These are phyloP conservation scores for Eragrostis tef DNA, from an alignment of 202 grass and related monocot genomes.

Conservation along the genomic window DNA sequence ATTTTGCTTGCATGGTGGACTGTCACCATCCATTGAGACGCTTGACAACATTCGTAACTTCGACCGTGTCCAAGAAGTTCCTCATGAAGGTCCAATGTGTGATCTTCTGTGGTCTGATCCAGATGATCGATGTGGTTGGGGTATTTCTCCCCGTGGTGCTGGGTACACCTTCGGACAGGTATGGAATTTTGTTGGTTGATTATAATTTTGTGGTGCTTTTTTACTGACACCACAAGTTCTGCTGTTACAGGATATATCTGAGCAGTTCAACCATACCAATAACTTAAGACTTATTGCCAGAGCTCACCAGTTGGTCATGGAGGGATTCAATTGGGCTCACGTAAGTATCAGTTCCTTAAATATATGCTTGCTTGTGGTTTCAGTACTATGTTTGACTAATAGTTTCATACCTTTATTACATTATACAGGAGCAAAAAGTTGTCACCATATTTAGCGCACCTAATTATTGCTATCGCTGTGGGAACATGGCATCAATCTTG, in stretches of 20 bases:
- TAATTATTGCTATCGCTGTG: slow-evolving; percentile 98
- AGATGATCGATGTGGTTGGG: slow-evolving; percentile 94
- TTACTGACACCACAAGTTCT: slow-evolving; percentile 37
- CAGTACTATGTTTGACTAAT: slow-evolving; percentile 34
- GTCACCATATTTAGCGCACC: slow-evolving; percentile 99
- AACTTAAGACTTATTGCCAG: slow-evolving; percentile 92
- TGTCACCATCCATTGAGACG: slow-evolving; percentile 95
- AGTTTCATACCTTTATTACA: slow-evolving; percentile 35
- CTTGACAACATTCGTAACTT: slow-evolving; percentile 97
- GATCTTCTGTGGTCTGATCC: slow-evolving; percentile 99
- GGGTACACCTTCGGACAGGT: slow-evolving; percentile 98
- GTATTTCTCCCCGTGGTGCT: slow-evolving; percentile 94
- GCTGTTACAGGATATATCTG: slow-evolving; percentile 85
- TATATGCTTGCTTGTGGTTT: neutral
- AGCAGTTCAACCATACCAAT: slow-evolving; percentile 99
- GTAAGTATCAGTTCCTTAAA: slow-evolving; percentile 56
- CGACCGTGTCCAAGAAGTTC: slow-evolving; percentile 97
- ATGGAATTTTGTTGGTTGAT: slow-evolving; percentile 1
- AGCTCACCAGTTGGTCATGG: slow-evolving; percentile 98
- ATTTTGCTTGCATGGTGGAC: slow-evolving; percentile 95
- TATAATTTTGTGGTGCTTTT: neutral
- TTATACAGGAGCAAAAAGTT: slow-evolving; percentile 93
- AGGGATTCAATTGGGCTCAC: slow-evolving; percentile 98
- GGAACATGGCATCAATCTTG: slow-evolving; percentile 98
- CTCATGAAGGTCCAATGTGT: slow-evolving; percentile 98